Evolutionary conservation across 2,329 filamentous ascomycete species (phyloP), one percentile per base, ranked within the genome.

Genomic region (Penicillium sp.): DNA sequence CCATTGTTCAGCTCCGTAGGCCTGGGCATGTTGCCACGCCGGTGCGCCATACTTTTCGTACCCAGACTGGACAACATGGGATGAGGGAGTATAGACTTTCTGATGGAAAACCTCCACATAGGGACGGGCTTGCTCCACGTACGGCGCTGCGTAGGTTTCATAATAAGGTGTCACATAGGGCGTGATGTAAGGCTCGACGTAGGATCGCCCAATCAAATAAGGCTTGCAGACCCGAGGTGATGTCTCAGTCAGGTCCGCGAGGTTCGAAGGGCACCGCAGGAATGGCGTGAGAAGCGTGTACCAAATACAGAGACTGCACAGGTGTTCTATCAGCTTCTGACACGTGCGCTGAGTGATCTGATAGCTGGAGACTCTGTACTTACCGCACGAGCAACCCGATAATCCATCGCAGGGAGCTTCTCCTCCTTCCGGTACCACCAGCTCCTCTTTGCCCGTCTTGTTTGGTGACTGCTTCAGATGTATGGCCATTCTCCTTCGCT

Each of bases 161-260:
- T 95, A 96, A 66, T 93, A 94, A 2, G 89, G 90, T 52, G 82
- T 74, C 20, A 93, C 57, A 61, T 90, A 82, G 3, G 92, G 92
- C 16, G 82, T 74, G 20, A 93, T 57, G 61, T 90, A 82, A 3
- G 92, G 92, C 16, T 78, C 67, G 42, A 89, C 69, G 40, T 73
- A 80, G 69, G 70, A 79, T 52, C 67, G 79, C 66, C 69, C 83
- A 74, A 74, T 65, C 22, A 82, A 57, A 54, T 95, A 95, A 7
- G 85, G 82, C 56, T 82, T 82, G 75, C 92, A 98, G 45, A 96
- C 76, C 47, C 70, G 74, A 1, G 89, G 85, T 1, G 86, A 85
- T 18, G 73, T 67, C 16, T 83, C 77, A 53, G 78, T 76, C 55
- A 92, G 77, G 16, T 78, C 74, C 17, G 81, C 75, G 43, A 82